A percentile compares a stretch with the other conserved stretches of the same genome.
Conservation (phyloP, 352 stramenopile species). For the Saprolegnia parasitica region DNA sequence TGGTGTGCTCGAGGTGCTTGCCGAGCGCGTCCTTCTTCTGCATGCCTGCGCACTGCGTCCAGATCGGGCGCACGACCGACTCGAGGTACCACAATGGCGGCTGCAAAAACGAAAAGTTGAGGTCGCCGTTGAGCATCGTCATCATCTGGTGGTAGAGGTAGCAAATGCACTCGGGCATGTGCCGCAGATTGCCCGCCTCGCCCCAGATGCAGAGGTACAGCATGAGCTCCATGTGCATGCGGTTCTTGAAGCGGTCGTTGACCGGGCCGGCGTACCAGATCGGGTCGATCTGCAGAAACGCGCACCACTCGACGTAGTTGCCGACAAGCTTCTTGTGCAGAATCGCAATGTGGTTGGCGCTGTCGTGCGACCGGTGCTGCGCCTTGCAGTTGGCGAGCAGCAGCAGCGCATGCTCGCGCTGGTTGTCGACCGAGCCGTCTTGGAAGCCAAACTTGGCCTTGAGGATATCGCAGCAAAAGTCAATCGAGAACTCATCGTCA, state of each 20-base stretch:
- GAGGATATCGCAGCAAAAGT: conserved; percentile 69
- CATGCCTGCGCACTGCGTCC: conserved; percentile 64
- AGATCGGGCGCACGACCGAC: conserved; percentile 52
- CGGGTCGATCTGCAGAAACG: conserved; percentile 42
- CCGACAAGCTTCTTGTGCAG: conserved; percentile 59
- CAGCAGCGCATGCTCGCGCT: conserved; percentile 69
- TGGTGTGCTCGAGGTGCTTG: conserved; percentile 58
- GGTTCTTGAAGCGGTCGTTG: conserved; percentile 52
- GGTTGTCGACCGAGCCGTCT: conserved; percentile 60
- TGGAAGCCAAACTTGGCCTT: conserved; percentile 77
- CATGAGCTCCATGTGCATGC: conserved; percentile 88
- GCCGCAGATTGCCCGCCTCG: conserved; percentile 92
- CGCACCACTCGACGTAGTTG: conserved; percentile 64
- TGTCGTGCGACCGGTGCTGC: conserved; percentile 36
- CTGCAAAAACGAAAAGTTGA: conserved; percentile 45
- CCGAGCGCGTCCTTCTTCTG: conserved; percentile 53
- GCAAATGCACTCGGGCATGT: conserved; percentile 96
- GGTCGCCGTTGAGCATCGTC: conserved; percentile 49
- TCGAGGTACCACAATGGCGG: conserved; percentile 51
- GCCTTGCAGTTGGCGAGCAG: conserved; percentile 66
- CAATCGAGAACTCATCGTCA: conserved; percentile 62
- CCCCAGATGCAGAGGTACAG: conserved; percentile 95
- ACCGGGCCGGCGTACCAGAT: conserved; percentile 39
- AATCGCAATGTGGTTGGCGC: conserved; percentile 42
- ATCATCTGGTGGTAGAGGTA: conserved; percentile 92